Base-by-base conservation (phyloP, 192 early-diverging fungal genomes). In the Pilobolus umbonatus region DNA sequence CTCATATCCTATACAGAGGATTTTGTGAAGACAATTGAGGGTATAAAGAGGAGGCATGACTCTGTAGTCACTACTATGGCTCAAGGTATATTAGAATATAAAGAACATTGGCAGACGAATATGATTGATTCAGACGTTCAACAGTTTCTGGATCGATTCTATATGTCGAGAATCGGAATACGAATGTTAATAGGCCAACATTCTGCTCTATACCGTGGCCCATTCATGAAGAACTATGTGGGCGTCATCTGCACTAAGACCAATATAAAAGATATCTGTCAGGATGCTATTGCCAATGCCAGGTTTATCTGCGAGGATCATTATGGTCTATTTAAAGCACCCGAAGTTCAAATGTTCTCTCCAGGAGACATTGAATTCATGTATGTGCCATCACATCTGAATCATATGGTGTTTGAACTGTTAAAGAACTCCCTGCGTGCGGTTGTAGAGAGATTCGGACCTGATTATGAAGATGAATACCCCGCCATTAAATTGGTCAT, bases 351-450 rank as follows among this genome's bases (percentile, higher is more conserved):
- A 44, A 68, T 88, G 55, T 76, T 82, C 57, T 88, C 84, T 62
- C 83, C 80, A 4, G 68, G 77, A 25, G 87, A 91, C 53, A 80
- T 93, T 11, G 83, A 92, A 66, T 98, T 98, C 65, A 94, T 94
- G 88, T 98, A 98, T 68, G 89, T 95, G 36, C 93, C 93, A n/a
- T 85, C 84, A 15, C 95, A 98, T 69, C 75, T 98, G 74, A 93
- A 92, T 72, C 95, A 98, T 72, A 95, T 95, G 91, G 64, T 96
- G 24, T 98, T 98, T 75, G 95, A 98, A 83, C 77, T 98, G 46
- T 73, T 98, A 44, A 98, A 98, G 72, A 98, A 98, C 78, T 91
- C 88, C 28, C 79, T 98, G 49, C 86, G 95, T 32, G 95, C 95
- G 5, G 86, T 94, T 2, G 92, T 98, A 24, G 95, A 98, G 74